Base-by-base conservation (phyloP, 495 filamentous ascomycete species). In the Aspergillus saccharolyticus region DNA sequence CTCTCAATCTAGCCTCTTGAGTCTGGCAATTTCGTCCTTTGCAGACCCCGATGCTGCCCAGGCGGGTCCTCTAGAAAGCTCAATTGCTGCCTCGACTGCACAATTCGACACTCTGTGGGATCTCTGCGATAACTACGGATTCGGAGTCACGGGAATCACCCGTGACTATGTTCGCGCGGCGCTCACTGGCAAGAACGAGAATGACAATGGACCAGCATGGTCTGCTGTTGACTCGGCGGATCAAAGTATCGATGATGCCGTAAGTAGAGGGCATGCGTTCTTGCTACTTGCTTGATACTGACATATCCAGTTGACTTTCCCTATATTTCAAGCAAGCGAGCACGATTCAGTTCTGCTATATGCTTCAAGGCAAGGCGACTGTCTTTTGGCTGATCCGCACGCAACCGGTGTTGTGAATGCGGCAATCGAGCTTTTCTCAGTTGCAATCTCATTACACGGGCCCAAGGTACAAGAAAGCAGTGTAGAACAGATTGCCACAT, bases 61-160 rank as follows among this genome's bases (percentile, higher is more conserved):
- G 8, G 83, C 90, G 4, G 91, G 84, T 60, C 91, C 91, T 17
- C 70, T 97, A 21, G 96, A 94, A 65, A 88, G 90, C 18, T 91
- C 91, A 0, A 97, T 99, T 63, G 93, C 92, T 4, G 93, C 84
- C 58, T 88, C 93, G n/a, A 87, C 90, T 3, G 89, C 88, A 0
- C 88, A 83, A 25, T 96, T 97, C 64, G 94, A 99, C 57, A 89
- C 80, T 3, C 80, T 99, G 19, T 99, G 94, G 94, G 94, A 97
- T 54, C 80, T 95, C 42, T 89, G 85, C 15, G 94, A 99, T 67
- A 97, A 97, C 67, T 90, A 85, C 59, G 94, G 90, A 1, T 97
- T 95, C 72, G 94, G 94, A 1, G 85, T 97, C 17, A 94, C 89
- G 15, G 89, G 93, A 18, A 77, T 96, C 30, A 83, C 96, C 5